Evolutionary conservation across 345 rosid species (phyloP).

Genomic region (Salix brachista): DNA sequence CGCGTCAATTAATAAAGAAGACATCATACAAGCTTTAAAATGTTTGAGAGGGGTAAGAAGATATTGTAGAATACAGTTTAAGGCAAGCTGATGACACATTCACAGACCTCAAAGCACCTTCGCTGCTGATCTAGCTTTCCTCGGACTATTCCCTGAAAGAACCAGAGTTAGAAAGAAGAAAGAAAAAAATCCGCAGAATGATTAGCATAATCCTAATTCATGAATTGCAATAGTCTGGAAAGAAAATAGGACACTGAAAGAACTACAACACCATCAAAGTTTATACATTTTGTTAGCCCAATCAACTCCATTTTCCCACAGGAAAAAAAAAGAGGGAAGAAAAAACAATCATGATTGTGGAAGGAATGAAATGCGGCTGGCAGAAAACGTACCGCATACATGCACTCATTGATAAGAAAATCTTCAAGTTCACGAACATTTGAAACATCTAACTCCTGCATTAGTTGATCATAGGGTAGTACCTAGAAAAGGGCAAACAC

Average conservation of each 20-base stretch:
- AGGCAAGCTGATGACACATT: background rate
- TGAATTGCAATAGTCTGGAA: background rate
- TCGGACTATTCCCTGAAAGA: conserved; percentile 79
- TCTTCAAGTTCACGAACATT: conserved; percentile 98
- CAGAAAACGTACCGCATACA: conserved; percentile 73
- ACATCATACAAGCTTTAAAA: background rate
- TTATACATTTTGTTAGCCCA: background rate
- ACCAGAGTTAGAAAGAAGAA: background rate
- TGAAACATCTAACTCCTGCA: conserved; percentile 80
- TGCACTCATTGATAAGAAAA: conserved; percentile 96
- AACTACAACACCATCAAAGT: background rate
- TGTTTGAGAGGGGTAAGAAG: background rate
- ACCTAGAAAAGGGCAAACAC: conserved; percentile 42
- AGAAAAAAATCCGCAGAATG: background rate
- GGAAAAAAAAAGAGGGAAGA: background rate
- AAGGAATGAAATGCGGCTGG: background rate
- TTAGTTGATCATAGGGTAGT: conserved; percentile 73
- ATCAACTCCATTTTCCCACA: background rate
- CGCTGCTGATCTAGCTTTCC: conserved; percentile 93
- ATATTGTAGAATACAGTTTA: background rate
- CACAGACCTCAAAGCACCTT: conserved; percentile 87
- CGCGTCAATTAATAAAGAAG: conserved; percentile 15
- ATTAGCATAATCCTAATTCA: background rate
- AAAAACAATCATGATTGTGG: background rate
- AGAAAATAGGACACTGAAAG: background rate